Conservation (phyloP, 2,329 filamentous ascomycete species). For the Aspergillus pseudonomiae region DNA sequence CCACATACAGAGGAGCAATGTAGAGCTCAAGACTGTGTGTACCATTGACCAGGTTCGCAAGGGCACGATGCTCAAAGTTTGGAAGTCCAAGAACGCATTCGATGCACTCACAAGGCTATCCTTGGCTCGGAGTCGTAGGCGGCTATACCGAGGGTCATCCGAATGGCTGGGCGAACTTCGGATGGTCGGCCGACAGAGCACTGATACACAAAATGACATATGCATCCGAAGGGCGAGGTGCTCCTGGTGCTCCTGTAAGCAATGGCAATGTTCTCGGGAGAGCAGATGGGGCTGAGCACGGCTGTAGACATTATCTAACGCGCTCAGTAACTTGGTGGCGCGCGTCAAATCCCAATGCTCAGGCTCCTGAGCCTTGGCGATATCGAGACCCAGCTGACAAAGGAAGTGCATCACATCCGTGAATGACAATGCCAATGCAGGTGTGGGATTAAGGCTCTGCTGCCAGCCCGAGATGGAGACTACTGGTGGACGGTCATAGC, state of each 20-base stretch:
- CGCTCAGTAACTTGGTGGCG: slow-evolving; percentile 39
- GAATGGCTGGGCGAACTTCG: slow-evolving; percentile 31
- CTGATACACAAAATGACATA: slow-evolving; percentile 58
- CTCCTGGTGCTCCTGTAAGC: slow-evolving; percentile 53
- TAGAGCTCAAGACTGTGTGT: slow-evolving; percentile 38
- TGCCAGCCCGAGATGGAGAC: slow-evolving; percentile 31
- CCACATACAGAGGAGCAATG: slow-evolving; percentile 38
- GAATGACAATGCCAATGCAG: slow-evolving; percentile 25
- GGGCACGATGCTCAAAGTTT: slow-evolving; percentile 34
- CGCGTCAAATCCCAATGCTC: slow-evolving; percentile 13
- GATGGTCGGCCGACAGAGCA: slow-evolving; percentile 60
- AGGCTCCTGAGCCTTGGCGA: slow-evolving; percentile 50
- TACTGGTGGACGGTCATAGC: slow-evolving; percentile 37
- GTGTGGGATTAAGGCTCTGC: slow-evolving; percentile 16
- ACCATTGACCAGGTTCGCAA: slow-evolving; percentile 40
- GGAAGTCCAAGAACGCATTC: slow-evolving; percentile 36
- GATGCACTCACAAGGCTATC: slow-evolving; percentile 31
- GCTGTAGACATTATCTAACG: slow-evolving; percentile 51
- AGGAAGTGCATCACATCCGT: slow-evolving; percentile 33
- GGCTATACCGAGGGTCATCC: slow-evolving; percentile 11
- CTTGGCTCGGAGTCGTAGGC: slow-evolving; percentile 28
- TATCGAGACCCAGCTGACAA: slow-evolving; percentile 29
- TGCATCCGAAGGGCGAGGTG: slow-evolving; percentile 60
- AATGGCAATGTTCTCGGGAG: slow-evolving; percentile 42
- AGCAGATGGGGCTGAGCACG: slow-evolving; percentile 54